Evolutionary conservation across 2,329 filamentous ascomycete species (phyloP).

Genomic region (Colletotrichum melonis): DNA sequence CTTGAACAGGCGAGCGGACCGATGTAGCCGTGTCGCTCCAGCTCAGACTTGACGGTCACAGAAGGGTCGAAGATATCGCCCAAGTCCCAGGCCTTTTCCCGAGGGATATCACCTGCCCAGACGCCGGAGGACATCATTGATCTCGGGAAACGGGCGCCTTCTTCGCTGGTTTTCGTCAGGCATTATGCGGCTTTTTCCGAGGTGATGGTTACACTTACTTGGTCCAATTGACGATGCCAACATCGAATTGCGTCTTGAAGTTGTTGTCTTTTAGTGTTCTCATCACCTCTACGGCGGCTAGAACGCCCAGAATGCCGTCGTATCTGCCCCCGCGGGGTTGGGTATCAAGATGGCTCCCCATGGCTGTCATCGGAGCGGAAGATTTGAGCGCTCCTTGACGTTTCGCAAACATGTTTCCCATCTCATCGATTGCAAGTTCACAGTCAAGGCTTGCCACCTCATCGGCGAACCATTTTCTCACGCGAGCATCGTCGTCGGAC

Average conservation of each 20-base stretch:
- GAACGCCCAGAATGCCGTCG: slow-evolving; percentile 81
- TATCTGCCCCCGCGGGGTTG: slow-evolving; percentile 76
- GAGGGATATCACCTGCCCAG: slow-evolving; percentile 76
- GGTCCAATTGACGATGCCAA: slow-evolving; percentile 84
- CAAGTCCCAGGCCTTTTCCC: slow-evolving; percentile 66
- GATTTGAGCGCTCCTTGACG: slow-evolving; percentile 69
- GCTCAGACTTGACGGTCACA: slow-evolving; percentile 53
- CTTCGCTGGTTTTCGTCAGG: slow-evolving; percentile 66
- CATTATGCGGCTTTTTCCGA: no score
- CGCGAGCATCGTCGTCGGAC: slow-evolving; percentile 76
- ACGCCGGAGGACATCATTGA: slow-evolving; percentile 81
- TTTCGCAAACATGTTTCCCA: slow-evolving; percentile 85
- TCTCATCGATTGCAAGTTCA: slow-evolving; percentile 74
- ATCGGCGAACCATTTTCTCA: slow-evolving; percentile 79
- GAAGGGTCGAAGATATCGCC: slow-evolving; percentile 58
- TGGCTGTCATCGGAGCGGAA: slow-evolving; percentile 72
- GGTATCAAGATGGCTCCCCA: slow-evolving; percentile 77
- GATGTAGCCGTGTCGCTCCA: slow-evolving; percentile 78
- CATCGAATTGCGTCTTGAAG: slow-evolving; percentile 75
- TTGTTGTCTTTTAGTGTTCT: slow-evolving; percentile 74
- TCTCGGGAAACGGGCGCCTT: slow-evolving; percentile 82
- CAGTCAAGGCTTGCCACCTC: slow-evolving; percentile 74
- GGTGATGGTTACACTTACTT: slow-evolving; percentile 57
- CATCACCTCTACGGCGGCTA: slow-evolving; percentile 79
- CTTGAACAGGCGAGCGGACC: slow-evolving; percentile 54